Conservation (phyloP, 179 eudicot species). For the Corrigiola litoralis region DNA sequence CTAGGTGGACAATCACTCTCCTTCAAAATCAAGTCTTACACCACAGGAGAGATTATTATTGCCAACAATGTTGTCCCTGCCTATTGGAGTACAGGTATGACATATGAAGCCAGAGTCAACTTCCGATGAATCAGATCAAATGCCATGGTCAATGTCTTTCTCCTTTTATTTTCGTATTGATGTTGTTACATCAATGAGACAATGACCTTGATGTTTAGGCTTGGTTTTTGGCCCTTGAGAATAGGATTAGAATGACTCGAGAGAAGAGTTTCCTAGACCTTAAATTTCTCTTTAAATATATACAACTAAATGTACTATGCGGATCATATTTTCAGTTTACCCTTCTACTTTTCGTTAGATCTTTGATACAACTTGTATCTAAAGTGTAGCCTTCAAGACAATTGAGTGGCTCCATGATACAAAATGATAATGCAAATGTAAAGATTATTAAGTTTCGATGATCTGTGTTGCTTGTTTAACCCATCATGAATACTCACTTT, state of each 20-base stretch:
- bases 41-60: conserved; percentile 45
- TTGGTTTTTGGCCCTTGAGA: too few relatives aligned
- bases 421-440: background rate
- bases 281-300: conserved; percentile 3
- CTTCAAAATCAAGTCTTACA: conserved; percentile 55
- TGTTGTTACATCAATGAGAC: background rate
- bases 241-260: too few relatives aligned
- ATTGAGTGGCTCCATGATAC: conserved; percentile 15
- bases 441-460: background rate
- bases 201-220: background rate
- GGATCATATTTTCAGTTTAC: background rate
- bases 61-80: conserved; percentile 57
- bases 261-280: too few relatives aligned
- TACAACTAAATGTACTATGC: too few relatives aligned
- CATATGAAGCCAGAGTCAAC: conserved; percentile 45
- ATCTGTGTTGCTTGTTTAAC: too few relatives aligned
- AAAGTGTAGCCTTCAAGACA: conserved; percentile 1
- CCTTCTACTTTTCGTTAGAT: background rate
- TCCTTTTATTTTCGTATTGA: background rate
- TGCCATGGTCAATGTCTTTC: background rate
- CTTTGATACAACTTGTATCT: conserved; percentile 4
- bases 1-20: conserved; percentile 63
- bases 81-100: conserved; percentile 50
- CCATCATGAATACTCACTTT: too few relatives aligned
- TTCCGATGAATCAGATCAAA: too few relatives aligned